Evolutionary conservation across 164 flowering plant species (phyloP).

Genomic region (Vitis riparia): DNA sequence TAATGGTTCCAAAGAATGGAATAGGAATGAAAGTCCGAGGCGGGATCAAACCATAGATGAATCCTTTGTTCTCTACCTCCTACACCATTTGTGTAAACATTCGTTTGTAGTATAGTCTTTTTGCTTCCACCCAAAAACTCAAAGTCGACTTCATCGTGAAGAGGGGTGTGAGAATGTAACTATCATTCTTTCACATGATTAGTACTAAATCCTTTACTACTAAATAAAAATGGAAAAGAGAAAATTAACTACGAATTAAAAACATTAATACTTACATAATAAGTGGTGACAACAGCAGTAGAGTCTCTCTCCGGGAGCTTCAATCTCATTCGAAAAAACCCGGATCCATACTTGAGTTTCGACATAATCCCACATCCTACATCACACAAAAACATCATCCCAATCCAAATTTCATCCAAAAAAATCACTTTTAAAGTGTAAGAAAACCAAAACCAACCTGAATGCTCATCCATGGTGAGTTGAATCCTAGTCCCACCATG

Average conservation of each 20-base stretch:
- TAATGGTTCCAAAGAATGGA: constrained; percentile 55
- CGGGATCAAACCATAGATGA: constrained; percentile 64
- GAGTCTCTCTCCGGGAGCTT: constrained; percentile 46
- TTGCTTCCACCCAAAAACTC: constrained; percentile 69
- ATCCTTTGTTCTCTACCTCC: constrained; percentile 58
- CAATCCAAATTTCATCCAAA: too few relatives aligned
- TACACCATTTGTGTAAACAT: constrained; percentile 44
- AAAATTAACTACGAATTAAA: too few relatives aligned
- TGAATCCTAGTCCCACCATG: constrained; percentile 38
- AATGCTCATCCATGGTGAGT: constrained; percentile 41
- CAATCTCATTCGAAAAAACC: constrained; percentile 47
- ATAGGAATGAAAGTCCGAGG: constrained; percentile 47
- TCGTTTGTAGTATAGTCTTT: constrained; percentile 50
- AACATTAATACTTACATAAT: constrained; percentile 33
- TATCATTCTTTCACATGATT: constrained; percentile 12
- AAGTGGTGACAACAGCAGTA: constrained; percentile 63
- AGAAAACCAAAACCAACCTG: constrained; percentile 22
- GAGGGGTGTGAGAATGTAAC: constrained; percentile 25
- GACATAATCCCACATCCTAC: constrained; percentile 64
- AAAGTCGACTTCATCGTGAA: constrained; percentile 55
- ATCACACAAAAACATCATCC: background rate
- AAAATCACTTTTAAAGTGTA: background rate
- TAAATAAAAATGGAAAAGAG: background rate
- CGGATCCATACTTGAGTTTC: constrained; percentile 44
- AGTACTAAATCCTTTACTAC: background rate